Base-by-base conservation (phyloP, 257 asterid species). In the Capsicum chinense region DNA sequence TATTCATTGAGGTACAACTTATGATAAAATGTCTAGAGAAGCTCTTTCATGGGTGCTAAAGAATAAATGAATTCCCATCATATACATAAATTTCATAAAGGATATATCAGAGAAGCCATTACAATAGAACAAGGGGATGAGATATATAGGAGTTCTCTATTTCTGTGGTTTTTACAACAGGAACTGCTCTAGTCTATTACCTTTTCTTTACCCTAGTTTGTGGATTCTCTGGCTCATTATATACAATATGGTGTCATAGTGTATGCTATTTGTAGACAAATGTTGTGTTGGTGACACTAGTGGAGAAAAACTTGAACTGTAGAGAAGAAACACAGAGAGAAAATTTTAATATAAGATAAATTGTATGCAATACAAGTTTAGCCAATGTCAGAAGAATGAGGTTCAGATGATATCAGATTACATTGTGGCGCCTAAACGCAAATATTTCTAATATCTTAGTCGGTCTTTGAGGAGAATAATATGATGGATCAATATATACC, bases 171-270 rank as follows among this genome's bases (percentile, higher is more conserved):
- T 52, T 73, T 52, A 74, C 47, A 74, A 35, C 35, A 70, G 7
- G 33, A 69, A 39, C n/a, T 48, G 59, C 62, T 76, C 6, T 8
- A 74, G 21, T 21, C 60, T 52, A 21, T 26, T 12, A 50, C 80
- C 19, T 74, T 74, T 21, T 37, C 76, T 67, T 48, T 76, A 76
- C n/a, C 60, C 12, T 76, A 76, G 47, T 50, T 50, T 21, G 21
- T 3, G 63, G 62, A 76, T 74, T 50, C 52, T 17, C 19, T 21
- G 11, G 37, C 62, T 14, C 6, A 6, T 74, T 19, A 52, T 74
- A 74, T 73, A 48, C 80, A n/a, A 11, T 48, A 12, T 21, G n/a
- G 3, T 73, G 1, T 3, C 42, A 10, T 48, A 52, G 60, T 50
- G 60, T 26, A 52, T 50, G 81, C 48, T 52, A 19, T 76, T 76